phyloP scores from a whole-genome alignment of 2,329 filamentous ascomycete species.

The Botrytis paeoniae region DNA sequence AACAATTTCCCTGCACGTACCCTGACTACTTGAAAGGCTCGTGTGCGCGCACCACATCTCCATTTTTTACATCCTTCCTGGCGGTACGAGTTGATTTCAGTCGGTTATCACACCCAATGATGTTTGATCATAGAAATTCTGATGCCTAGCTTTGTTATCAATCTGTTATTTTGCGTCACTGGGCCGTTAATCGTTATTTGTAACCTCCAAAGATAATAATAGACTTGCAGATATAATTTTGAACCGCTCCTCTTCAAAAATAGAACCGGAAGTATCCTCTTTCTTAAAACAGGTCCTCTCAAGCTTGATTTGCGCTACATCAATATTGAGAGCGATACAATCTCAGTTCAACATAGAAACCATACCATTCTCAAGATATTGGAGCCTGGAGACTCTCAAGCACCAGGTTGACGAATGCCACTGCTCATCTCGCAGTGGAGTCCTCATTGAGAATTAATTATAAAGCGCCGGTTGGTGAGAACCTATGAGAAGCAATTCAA shows the following conservation, averaged over 20 bases:
- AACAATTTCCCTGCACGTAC: not conserved
- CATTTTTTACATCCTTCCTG: not conserved
- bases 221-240: not conserved
- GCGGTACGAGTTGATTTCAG: not conserved
- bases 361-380: not conserved
- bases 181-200: not conserved
- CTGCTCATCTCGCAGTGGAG: not conserved
- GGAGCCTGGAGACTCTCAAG: not conserved
- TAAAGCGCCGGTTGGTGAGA: not conserved
- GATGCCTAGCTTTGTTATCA: not conserved
- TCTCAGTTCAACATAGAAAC: not conserved
- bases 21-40: not conserved
- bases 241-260: not conserved
- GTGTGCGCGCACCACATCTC: not conserved
- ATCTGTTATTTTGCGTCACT: not conserved
- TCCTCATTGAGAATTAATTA: not conserved
- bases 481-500: not conserved
- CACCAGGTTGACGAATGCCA: not conserved
- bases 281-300: not conserved
- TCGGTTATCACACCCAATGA: not conserved
- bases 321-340: not conserved
- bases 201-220: not conserved
- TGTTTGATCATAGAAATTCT: not conserved
- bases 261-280: not conserved
- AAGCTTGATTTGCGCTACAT: not conserved